Percentiles rank a stretch among this genome's conserved stretches.
Conservation (phyloP, 441 rosid species). For the Populus hybrid region DNA sequence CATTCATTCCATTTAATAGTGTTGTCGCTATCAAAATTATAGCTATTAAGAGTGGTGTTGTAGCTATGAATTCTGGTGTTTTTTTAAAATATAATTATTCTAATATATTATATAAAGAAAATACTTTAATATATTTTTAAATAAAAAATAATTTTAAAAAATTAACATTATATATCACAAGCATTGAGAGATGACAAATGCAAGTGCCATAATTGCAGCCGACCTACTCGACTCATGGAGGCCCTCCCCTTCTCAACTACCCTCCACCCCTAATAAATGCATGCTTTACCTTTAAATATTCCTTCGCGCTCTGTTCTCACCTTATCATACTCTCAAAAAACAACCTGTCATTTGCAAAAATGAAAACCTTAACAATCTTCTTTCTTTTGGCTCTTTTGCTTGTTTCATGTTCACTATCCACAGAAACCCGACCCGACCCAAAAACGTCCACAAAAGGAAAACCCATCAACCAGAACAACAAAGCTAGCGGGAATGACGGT, state of each 20-base stretch:
- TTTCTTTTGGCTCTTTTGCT: constrained; percentile 32
- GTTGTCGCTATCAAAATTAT: too few relatives aligned
- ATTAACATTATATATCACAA: too few relatives aligned
- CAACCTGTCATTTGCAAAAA: neutral
- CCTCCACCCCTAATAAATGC: constrained; percentile 27
- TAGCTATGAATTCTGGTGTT: too few relatives aligned
- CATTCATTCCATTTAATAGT: neutral
- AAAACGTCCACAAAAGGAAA: constrained; percentile 15
- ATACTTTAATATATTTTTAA: neutral
- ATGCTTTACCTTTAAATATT: neutral
- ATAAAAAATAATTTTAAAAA: too few relatives aligned
- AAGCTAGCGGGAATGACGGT: constrained; percentile 28
- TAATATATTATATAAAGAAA: too few relatives aligned
- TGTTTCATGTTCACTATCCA: constrained; percentile 26
- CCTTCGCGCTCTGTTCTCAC: neutral
- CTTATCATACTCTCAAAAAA: neutral
- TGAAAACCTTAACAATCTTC: constrained; percentile 35
- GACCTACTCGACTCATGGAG: constrained; percentile 26
- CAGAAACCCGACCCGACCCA: constrained; percentile 50
- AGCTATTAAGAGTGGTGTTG: too few relatives aligned
- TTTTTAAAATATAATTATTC: too few relatives aligned
- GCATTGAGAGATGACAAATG: neutral
- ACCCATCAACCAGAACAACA: constrained; percentile 17
- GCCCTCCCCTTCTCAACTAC: constrained; percentile 33
- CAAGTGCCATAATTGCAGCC: constrained; percentile 31